Percentiles rank a stretch among this genome's conserved stretches.
Evolutionary conservation across 1,139 yeast genomes (phyloP).

Genomic region (Meyerozyma elateridarum): DNA sequence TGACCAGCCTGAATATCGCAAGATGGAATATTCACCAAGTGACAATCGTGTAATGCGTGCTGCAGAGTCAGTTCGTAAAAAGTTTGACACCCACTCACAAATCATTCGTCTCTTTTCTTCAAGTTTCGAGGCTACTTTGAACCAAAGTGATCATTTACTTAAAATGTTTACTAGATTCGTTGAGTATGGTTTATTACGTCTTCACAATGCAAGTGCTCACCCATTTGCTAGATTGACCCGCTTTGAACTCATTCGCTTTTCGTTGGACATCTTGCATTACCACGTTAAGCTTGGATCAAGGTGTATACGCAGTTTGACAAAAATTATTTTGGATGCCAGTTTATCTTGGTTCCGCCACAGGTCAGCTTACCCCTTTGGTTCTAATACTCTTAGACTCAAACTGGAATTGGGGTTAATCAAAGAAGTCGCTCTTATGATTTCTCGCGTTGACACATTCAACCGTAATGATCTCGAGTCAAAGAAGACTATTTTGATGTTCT

Average conservation of each 20-base stretch:
- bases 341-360: constrained; percentile 73
- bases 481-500: constrained; percentile 49
- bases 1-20: constrained; percentile 56
- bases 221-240: constrained; percentile 75
- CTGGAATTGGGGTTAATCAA: constrained; percentile 62
- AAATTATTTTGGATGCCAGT: constrained; percentile 58
- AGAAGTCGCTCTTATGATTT: constrained; percentile 41
- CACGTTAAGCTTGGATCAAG: constrained; percentile 48
- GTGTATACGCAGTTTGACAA: constrained; percentile 41
- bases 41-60: constrained; percentile 58
- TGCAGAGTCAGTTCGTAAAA: constrained; percentile 43
- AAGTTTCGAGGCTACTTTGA: constrained; percentile 77
- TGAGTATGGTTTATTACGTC: constrained; percentile 52
- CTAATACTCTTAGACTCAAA: constrained; percentile 65
- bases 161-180: constrained; percentile 65
- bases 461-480: constrained; percentile 34
- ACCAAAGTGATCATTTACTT: constrained; percentile 67
- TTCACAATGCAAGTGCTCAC: constrained; percentile 65
- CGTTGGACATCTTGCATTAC: constrained; percentile 58
- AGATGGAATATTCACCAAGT: constrained; percentile 90
- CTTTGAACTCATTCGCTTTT: constrained; percentile 68
- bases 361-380: constrained; percentile 77
- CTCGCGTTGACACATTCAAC: constrained; percentile 20
- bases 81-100: constrained; percentile 70
- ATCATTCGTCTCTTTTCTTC: constrained; percentile 68